A percentile compares a stretch with the other conserved stretches of the same genome.
phyloP scores from a whole-genome alignment of 805 yeast species.

The Dipodascus geniculatus region DNA sequence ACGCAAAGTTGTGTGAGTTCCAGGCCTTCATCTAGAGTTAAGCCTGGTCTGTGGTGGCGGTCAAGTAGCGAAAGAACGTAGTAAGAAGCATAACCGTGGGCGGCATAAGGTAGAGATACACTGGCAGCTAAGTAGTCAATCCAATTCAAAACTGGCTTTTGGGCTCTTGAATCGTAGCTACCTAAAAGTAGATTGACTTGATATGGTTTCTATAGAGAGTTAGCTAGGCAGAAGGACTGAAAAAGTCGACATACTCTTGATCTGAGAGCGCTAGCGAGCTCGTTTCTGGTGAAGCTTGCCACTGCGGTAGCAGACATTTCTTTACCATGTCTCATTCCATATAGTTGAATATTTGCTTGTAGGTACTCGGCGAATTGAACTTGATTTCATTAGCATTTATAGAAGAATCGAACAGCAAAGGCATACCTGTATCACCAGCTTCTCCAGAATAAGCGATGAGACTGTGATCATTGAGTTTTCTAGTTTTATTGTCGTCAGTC shows the following conservation, averaged over 20 bases:
- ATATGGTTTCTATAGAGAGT: constrained; percentile 52
- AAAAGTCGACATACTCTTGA: constrained; percentile 36
- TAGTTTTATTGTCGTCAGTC: constrained; percentile 69
- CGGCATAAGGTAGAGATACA: constrained; percentile 87
- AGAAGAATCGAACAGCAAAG: constrained; percentile 20
- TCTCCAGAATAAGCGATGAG: constrained; percentile 90
- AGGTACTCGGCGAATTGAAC: constrained; percentile 90
- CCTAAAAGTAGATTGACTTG: constrained; percentile 88
- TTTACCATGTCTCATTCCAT: constrained; percentile 70
- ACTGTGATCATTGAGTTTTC: constrained; percentile 60
- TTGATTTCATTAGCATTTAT: not conserved
- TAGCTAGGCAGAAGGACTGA: not conserved
- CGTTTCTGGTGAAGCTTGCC: constrained; percentile 78
- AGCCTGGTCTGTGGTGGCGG: constrained; percentile 72
- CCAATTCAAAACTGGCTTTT: constrained; percentile 64
- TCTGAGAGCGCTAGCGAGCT: constrained; percentile 78
- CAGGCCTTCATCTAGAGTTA: constrained; percentile 69
- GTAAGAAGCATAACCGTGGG: constrained; percentile 98
- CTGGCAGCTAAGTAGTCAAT: constrained; percentile 91
- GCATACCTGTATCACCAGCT: constrained; percentile 66
- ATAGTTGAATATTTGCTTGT: constrained; percentile 83
- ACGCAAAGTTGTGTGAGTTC: constrained; percentile 61
- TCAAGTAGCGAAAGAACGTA: constrained; percentile 84
- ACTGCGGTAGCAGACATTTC: constrained; percentile 80
- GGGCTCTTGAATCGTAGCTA: constrained; percentile 55